Evolutionary conservation across 108 stramenopile species (phyloP), one percentile per base, ranked within the genome.

Genomic region (Pseudonitzschia pungens): DNA sequence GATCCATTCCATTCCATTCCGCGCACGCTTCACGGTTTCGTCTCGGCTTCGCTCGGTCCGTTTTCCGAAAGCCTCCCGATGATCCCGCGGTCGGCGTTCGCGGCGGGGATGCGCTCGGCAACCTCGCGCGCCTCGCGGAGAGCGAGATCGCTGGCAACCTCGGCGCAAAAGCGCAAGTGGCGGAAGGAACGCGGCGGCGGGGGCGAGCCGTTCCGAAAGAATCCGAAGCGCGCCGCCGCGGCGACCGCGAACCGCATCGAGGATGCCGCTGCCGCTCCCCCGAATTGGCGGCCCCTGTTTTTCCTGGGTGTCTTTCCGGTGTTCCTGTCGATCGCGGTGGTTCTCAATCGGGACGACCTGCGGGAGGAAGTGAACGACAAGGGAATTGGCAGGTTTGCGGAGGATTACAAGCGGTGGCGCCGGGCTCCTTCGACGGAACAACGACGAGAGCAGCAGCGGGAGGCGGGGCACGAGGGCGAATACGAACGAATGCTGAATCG

Each of bases 221-320:
- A 68, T 22, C n/a, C n/a, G n/a, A 68, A 51, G 50, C 21, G 42
- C 43, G 32, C 72, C 48, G 43, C 26, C 2, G 28, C 26, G 9
- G 2, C 2, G 27, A 36, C n/a, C 12, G 24, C 52, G 40, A 54
- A 70, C 21, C 20, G 10, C 36, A 36, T 36, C 6, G 36, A 4
- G 48, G 27, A 68, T 5, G 45, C n/a, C n/a, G n/a, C n/a, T n/a
- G 20, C 40, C 24, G 24, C 20, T 40, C 10, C 22, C 6, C 48
- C 66, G 27, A 59, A n/a, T 15, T 51, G 44, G 53, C 42, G 48
- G 42, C 70, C 73, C 8, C 67, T 82, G 52, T 58, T 82, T 16
- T 77, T 74, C 42, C 58, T 82, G 24, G 81, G 58, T 18, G 69
- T 82, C 44, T 71, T 82, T 56, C 81, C 81, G 4, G 32, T 82